Evolutionary conservation across 1,284 basidiomycete genomes (phyloP).

Genomic region (Apiotrichum porosum): DNA sequence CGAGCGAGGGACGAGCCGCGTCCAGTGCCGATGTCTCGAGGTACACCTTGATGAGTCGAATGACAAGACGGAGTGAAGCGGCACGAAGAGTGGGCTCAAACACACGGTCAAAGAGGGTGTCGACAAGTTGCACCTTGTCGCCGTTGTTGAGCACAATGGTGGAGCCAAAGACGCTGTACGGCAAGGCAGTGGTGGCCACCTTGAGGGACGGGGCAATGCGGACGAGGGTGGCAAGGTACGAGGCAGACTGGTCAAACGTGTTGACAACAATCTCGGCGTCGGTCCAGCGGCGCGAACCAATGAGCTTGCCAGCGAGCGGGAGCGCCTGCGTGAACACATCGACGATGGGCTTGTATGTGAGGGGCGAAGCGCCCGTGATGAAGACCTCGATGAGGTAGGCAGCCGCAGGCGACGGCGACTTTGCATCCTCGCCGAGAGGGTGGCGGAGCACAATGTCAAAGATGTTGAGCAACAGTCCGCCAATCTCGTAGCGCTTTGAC

Average conservation of each 20-base stretch:
- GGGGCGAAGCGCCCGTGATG: conserved; percentile 29
- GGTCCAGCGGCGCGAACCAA: conserved; percentile 20
- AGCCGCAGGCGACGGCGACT: conserved; percentile 23
- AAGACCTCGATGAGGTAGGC: conserved; percentile 32
- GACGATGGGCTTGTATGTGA: conserved; percentile 39
- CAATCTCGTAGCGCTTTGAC: conserved; percentile 32
- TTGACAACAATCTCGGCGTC: conserved; percentile 28
- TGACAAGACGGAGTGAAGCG: conserved; percentile 17
- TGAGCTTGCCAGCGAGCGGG: conserved; percentile 20
- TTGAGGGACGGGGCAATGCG: conserved; percentile 23
- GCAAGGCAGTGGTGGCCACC: conserved; percentile 22
- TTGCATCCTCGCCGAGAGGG: conserved; percentile 21
- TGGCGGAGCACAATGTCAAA: conserved; percentile 32
- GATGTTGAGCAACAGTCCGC: conserved; percentile 21
- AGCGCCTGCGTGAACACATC: conserved; percentile 34
- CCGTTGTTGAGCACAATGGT: conserved; percentile 16
- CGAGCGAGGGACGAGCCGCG: conserved; percentile 29
- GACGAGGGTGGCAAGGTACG: conserved; percentile 28
- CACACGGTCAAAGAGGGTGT: conserved; percentile 32
- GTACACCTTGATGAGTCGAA: conserved; percentile 31
- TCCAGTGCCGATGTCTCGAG: conserved; percentile 28
- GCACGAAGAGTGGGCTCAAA: conserved; percentile 20
- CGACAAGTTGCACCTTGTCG: conserved; percentile 33
- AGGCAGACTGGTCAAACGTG: conserved; percentile 27
- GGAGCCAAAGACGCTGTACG: conserved; percentile 24